Evolutionary conservation across 164 flowering plant genomes (phyloP).

Genomic region (Nymphaea thermarum): DNA sequence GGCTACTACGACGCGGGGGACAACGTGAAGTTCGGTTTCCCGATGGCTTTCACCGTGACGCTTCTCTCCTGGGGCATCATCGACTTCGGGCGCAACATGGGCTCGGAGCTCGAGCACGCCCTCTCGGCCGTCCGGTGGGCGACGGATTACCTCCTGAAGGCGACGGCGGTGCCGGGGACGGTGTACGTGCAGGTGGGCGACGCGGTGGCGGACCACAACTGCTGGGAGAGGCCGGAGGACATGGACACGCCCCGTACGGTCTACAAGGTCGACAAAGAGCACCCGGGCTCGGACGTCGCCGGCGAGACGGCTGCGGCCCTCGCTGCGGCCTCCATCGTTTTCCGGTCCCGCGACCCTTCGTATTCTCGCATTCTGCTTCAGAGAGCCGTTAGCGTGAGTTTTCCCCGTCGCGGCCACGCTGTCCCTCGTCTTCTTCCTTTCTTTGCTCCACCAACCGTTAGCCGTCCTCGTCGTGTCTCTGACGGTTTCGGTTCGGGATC

Average conservation of each 20-base stretch:
- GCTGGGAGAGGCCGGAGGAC: conserved; percentile 97
- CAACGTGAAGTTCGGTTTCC: conserved; percentile 87
- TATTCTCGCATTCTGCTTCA: conserved; percentile 58
- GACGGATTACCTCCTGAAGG: conserved; percentile 73
- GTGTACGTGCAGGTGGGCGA: conserved; percentile 78
- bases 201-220: conserved; percentile 60
- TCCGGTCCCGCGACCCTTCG: conserved; percentile 46
- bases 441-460: too few relatives aligned
- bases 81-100: conserved; percentile 60
- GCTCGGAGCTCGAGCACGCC: conserved; percentile 51
- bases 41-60: conserved; percentile 89
- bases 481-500: neutral
- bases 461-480: neutral
- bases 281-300: conserved; percentile 92
- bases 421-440: neutral
- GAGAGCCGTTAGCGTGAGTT: conserved; percentile 51
- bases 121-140: conserved; percentile 64
- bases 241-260: conserved; percentile 77
- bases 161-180: conserved; percentile 33
- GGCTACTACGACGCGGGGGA: conserved; percentile 98
- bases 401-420: neutral
- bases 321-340: conserved; percentile 85
- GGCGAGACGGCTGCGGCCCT: conserved; percentile 94
- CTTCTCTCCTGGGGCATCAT: conserved; percentile 78
- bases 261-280: conserved; percentile 40